Conservation (phyloP, 176 grass and related monocot genomes). For the Lolium multiflorum region DNA sequence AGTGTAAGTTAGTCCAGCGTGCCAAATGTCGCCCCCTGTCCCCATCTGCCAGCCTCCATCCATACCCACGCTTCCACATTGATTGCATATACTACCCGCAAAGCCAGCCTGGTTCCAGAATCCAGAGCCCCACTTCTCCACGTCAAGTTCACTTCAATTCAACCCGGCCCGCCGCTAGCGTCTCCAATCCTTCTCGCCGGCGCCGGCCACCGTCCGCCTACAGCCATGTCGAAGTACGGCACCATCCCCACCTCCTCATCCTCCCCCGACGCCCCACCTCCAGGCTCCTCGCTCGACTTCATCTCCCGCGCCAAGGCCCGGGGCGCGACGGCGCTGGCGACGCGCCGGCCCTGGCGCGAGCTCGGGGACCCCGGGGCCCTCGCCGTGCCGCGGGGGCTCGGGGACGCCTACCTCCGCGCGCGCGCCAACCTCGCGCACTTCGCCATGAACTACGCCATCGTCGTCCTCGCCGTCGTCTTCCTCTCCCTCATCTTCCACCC, state of each 20-base stretch:
- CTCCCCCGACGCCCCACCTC: conserved; percentile 29
- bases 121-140: neutral
- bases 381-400: conserved; percentile 55
- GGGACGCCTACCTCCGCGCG: conserved; percentile 57
- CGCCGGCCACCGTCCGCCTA: conserved; percentile 13
- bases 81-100: conserved; percentile 12
- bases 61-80: conserved; percentile 17
- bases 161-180: neutral
- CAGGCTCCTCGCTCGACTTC: conserved; percentile 69
- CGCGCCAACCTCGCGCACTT: conserved; percentile 77
- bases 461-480: conserved; percentile 72
- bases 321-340: conserved; percentile 55
- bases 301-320: conserved; percentile 93
- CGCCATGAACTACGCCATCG: conserved; percentile 80
- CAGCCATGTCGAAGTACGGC: conserved; percentile 86
- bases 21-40: neutral
- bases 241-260: conserved; percentile 76
- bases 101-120: too few species aligned
- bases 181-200: neutral
- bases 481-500: conserved; percentile 80
- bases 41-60: neutral
- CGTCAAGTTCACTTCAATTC: neutral
- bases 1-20: too few species aligned
- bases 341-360: conserved; percentile 75
- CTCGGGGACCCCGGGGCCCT: conserved; percentile 51